Base-by-base conservation (phyloP, 139 green algal genomes). In the Chlorella sp. region DNA sequence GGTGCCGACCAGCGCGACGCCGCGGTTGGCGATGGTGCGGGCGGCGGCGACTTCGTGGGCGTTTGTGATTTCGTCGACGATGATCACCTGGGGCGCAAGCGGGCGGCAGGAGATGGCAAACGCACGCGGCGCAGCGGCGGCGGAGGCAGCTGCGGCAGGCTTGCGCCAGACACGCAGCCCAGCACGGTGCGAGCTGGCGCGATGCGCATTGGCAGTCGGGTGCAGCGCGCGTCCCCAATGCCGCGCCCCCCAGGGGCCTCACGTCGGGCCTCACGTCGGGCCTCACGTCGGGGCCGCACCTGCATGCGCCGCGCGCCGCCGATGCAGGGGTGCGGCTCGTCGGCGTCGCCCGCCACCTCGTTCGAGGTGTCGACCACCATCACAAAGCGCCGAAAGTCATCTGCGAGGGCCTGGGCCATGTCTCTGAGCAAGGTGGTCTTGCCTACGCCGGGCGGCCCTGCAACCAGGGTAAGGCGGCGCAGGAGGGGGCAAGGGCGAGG, bases 331-430 rank as follows among this genome's bases (percentile, higher is more conserved):
- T 98, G 93, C 0, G 92, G 88, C 3, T 96, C 78, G 80, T 95
- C 88, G 3, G 90, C 93, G 73, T 97, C 93, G 12, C 93, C 94
- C 1, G 85, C 95, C 56, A 98, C 97, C 86, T 98, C 95, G 55
- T 98, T 98, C 55, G 73, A 90, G 0, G 94, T 98, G 84, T 98
- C 95, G 35, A 98, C 92, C 11, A 97, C 83, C 12, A 97, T 84
- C 21, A 97, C 93, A 7, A 91, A 53, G 50, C 67, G 76, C 11
- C 63, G 40, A 56, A 79, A 8, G 77, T 73, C n/a, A 41, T 92
- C 89, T 2, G 88, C 77, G 15, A 95, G 79, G 15, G 94, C 61
- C n/a, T 87, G 62, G 25, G 86, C 76, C 23, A 96, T 82, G 79
- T 96, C 91, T 2, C 93, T 77, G 50, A 97, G 88, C 25, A 84